Evolutionary conservation across 73 alveolate species (phyloP).

Genomic region (Uronychia binucleata): DNA sequence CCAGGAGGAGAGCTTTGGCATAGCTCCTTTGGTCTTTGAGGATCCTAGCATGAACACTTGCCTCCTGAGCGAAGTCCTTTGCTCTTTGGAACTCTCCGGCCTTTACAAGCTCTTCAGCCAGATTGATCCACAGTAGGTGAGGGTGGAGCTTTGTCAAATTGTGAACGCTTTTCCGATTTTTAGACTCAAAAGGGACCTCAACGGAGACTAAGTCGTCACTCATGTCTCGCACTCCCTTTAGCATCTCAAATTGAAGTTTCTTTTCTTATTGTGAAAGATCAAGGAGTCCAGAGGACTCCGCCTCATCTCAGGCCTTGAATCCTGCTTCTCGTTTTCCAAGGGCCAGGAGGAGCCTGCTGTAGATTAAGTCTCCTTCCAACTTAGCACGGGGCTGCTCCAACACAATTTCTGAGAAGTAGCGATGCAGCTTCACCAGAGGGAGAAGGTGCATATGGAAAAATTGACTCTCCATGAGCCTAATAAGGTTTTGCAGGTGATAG

Average conservation of each 20-base stretch:
- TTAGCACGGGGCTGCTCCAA: conserved; percentile 62
- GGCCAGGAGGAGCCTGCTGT: conserved; percentile 65
- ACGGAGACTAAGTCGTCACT: conserved; percentile 66
- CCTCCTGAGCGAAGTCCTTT: conserved; percentile 74
- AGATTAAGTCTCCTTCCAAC: conserved; percentile 50
- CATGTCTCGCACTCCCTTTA: conserved; percentile 60
- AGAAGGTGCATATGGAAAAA: conserved; percentile 69
- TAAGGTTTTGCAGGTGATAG: conserved; percentile 66
- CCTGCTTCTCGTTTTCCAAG: conserved; percentile 62
- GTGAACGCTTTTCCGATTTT: conserved; percentile 65
- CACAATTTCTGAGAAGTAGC: conserved; percentile 65
- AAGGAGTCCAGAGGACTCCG: conserved; percentile 41
- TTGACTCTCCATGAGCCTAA: conserved; percentile 70
- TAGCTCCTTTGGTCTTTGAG: conserved; percentile 86
- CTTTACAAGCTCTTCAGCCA: conserved; percentile 80
- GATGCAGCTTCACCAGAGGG: conserved; percentile 67
- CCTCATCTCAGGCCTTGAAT: conserved; percentile 46
- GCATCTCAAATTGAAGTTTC: conserved; percentile 67
- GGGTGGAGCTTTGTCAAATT: conserved; percentile 57
- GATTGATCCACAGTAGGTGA: conserved; percentile 67
- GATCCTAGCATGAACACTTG: conserved; percentile 78
- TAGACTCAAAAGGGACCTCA: conserved; percentile 61
- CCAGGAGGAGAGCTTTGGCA: conserved; percentile 63
- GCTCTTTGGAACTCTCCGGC: conserved; percentile 79
- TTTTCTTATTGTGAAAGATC: conserved; percentile 66